Percentiles rank a stretch among this genome's conserved stretches.
Evolutionary conservation across 768 basidiomycete genomes (phyloP).

Genomic region (Daedaleopsis sinensis): DNA sequence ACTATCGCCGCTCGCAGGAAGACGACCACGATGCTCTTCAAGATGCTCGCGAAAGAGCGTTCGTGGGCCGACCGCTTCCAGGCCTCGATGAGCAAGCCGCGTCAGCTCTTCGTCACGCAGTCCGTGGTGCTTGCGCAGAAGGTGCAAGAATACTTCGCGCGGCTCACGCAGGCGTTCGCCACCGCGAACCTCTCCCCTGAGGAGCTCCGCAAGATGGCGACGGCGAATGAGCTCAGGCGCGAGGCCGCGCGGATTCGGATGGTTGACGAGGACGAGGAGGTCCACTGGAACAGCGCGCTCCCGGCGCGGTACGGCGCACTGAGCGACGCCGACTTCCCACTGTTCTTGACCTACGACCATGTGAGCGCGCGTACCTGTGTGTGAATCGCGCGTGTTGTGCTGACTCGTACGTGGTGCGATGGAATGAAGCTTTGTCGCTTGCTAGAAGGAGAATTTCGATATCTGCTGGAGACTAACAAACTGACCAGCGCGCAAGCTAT

Average conservation of each 20-base stretch:
- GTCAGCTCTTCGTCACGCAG: slow-evolving; percentile 76
- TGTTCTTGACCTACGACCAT: slow-evolving; percentile 69
- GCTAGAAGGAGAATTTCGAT: slow-evolving; percentile 48
- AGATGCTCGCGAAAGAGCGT: slow-evolving; percentile 71
- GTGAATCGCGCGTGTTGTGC: background rate
- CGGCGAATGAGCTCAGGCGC: slow-evolving; percentile 21
- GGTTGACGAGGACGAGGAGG: slow-evolving; percentile 47
- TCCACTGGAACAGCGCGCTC: slow-evolving; percentile 42
- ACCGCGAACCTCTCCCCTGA: slow-evolving; percentile 38
- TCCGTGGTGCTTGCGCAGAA: slow-evolving; percentile 67
- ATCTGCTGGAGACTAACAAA: background rate
- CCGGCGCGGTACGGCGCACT: slow-evolving; percentile 59
- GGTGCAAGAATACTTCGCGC: slow-evolving; percentile 67
- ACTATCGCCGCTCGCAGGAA: slow-evolving; percentile 44
- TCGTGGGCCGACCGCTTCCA: slow-evolving; percentile 44
- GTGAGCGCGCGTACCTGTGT: slow-evolving; percentile 35
- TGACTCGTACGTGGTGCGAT: background rate
- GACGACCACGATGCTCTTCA: slow-evolving; percentile 78
- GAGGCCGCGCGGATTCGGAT: slow-evolving; percentile 5
- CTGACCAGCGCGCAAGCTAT: background rate
- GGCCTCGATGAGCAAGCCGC: slow-evolving; percentile 43
- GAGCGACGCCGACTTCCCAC: slow-evolving; percentile 62
- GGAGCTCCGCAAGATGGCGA: slow-evolving; percentile 36
- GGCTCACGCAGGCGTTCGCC: slow-evolving; percentile 43
- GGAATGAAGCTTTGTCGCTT: slow-evolving; percentile 46